Evolutionary conservation across 2,329 filamentous ascomycete species (phyloP).

Genomic region (Thermothelomyces thermophilus): DNA sequence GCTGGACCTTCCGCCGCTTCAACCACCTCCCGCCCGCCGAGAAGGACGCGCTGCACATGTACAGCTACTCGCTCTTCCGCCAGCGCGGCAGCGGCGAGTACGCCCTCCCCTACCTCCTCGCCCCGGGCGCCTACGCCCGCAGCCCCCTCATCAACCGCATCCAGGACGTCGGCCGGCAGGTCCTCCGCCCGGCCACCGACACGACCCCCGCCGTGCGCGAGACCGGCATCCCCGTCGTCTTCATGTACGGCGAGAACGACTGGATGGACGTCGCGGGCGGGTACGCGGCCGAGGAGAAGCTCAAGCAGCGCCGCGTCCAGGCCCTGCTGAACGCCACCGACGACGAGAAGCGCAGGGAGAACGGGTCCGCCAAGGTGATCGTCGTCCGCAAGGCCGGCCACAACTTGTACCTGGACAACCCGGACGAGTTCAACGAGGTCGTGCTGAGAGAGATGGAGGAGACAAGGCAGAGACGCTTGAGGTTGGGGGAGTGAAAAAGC

Average conservation of each 20-base stretch:
- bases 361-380: conserved; percentile 74
- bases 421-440: conserved; percentile 50
- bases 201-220: conserved; percentile 35
- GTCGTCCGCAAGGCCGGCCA: conserved; percentile 60
- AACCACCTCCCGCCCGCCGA: conserved; percentile 77
- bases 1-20: conserved; percentile 91
- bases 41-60: conserved; percentile 79
- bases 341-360: conserved; percentile 65
- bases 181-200: conserved; percentile 32
- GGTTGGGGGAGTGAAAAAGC: background rate
- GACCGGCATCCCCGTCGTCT: conserved; percentile 72
- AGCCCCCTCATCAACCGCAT: conserved; percentile 83
- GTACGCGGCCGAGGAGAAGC: conserved; percentile 68
- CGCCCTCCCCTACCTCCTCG: conserved; percentile 83
- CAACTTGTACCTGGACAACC: conserved; percentile 55
- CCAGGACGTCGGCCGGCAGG: conserved; percentile 75
- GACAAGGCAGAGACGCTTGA: conserved; percentile 29
- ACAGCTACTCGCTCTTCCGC: conserved; percentile 89
- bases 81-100: conserved; percentile 92
- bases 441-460: conserved; percentile 49
- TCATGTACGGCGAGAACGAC: conserved; percentile 97
- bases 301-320: conserved; percentile 60
- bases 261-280: conserved; percentile 97
- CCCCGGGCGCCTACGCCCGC: conserved; percentile 86
- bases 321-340: conserved; percentile 55